Percentiles rank a stretch among this genome's conserved stretches.
These are phyloP conservation scores for Cyclaneusma minus DNA, from an alignment of 2,329 filamentous ascomycete species.

Conservation along the genomic window DNA sequence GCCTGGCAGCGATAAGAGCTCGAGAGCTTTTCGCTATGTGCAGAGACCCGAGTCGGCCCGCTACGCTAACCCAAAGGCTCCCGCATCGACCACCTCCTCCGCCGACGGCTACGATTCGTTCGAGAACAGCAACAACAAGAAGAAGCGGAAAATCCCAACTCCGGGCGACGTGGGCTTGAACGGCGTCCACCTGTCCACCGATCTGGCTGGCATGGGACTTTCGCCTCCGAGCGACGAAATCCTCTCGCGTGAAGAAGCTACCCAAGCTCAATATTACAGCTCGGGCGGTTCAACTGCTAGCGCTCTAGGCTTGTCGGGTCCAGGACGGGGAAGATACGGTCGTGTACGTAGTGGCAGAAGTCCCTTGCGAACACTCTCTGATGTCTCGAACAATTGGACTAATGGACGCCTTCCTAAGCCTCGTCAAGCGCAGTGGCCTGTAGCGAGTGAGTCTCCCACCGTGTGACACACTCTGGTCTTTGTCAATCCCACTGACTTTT, in stretches of 20 bases:
- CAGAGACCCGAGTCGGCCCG: slow-evolving; percentile 29
- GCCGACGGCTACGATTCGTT: slow-evolving; percentile 90
- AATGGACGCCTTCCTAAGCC: slow-evolving; percentile 17
- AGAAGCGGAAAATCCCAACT: slow-evolving; percentile 94
- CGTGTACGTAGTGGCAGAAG: slow-evolving; percentile 45
- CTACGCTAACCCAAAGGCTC: slow-evolving; percentile 34
- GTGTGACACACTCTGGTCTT: slow-evolving; percentile 2
- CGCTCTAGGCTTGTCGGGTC: slow-evolving; percentile 63
- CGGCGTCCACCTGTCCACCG: slow-evolving; percentile 34
- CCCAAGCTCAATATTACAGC: slow-evolving; percentile 35
- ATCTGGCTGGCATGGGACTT: slow-evolving; percentile 49
- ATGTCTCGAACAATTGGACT: slow-evolving; percentile 26
- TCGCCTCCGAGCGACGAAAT: slow-evolving; percentile 28
- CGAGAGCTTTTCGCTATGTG: slow-evolving; percentile 25
- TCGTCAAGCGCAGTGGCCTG: slow-evolving; percentile 17
- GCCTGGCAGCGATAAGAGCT: slow-evolving; percentile 29
- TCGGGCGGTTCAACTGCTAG: slow-evolving; percentile 36
- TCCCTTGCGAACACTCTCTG: slow-evolving; percentile 42
- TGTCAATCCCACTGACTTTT: slow-evolving; percentile 5
- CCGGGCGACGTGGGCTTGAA: slow-evolving; percentile 49
- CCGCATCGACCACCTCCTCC: slow-evolving; percentile 54
- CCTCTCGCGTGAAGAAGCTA: slow-evolving; percentile 24
- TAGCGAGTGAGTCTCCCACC: slow-evolving; percentile 12
- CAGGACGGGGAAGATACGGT: slow-evolving; percentile 74
- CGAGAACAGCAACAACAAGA: slow-evolving; percentile 98